A percentile compares a stretch with the other conserved stretches of the same genome.
phyloP scores from a whole-genome alignment of 139 green algal species.

The Deuterostichococcus epilithicus region DNA sequence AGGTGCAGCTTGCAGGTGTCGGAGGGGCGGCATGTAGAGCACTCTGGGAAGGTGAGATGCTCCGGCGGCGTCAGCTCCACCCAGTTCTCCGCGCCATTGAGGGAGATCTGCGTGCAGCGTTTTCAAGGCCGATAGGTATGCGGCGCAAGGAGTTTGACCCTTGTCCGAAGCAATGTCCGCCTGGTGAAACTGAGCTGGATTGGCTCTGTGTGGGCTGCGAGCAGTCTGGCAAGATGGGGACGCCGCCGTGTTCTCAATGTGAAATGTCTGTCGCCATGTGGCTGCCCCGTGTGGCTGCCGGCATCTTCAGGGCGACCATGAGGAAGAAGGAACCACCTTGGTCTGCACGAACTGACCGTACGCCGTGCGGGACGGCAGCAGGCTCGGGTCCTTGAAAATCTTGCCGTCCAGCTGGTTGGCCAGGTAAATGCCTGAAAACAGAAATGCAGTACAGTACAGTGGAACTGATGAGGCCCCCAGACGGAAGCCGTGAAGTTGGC shows the following conservation, averaged over 20 bases:
- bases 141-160: no score
- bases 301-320: no score
- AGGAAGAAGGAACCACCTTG: no score
- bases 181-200: no score
- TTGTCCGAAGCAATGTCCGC: no score
- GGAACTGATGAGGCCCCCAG: not conserved
- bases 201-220: no score
- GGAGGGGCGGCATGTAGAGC: not conserved
- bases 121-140: no score
- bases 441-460: no score
- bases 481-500: not conserved
- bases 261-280: no score
- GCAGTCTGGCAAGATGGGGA: no score
- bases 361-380: not conserved
- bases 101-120: slow-evolving; percentile 62
- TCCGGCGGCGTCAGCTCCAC: slow-evolving; percentile 45
- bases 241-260: no score
- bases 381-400: slow-evolving; percentile 15
- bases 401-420: slow-evolving; percentile 68
- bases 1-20: slow-evolving; percentile 72
- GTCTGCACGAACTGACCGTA: slow-evolving; percentile 19
- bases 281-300: no score
- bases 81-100: slow-evolving; percentile 81
- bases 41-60: slow-evolving; percentile 1
- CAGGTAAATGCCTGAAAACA: slow-evolving; percentile 68